phyloP scores from a whole-genome alignment of 768 basidiomycete species.

The Suillus hirtellus region DNA sequence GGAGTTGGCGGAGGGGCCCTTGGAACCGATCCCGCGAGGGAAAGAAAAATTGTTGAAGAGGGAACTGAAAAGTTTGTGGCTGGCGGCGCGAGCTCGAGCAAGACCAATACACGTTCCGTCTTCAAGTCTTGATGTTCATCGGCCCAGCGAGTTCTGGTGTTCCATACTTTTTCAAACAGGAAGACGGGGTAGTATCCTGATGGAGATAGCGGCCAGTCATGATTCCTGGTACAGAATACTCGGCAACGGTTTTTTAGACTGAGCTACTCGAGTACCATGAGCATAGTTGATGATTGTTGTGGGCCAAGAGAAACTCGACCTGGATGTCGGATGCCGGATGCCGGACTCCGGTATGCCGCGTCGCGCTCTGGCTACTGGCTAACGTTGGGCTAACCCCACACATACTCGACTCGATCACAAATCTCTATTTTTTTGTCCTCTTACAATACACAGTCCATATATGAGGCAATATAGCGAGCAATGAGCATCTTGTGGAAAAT shows the following conservation, averaged over 20 bases:
- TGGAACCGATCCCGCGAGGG: not conserved
- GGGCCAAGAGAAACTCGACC: not conserved
- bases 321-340: too few species aligned
- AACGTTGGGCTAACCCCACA: too few species aligned
- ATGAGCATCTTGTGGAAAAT: slow-evolving; percentile 7
- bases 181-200: not conserved
- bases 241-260: not conserved
- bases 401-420: not conserved
- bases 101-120: not conserved
- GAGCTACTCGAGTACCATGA: not conserved
- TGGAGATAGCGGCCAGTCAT: not conserved
- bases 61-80: not conserved
- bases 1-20: not conserved
- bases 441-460: slow-evolving; percentile 6
- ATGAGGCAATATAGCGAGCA: not conserved
- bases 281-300: not conserved
- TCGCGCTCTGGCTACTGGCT: not conserved
- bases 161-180: not conserved
- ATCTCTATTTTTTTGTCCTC: slow-evolving; percentile 5
- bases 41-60: not conserved
- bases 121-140: not conserved
- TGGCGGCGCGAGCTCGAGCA: not conserved
- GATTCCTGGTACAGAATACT: not conserved
- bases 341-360: not conserved
- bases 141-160: not conserved